These are phyloP conservation scores for Aspergillus incahuasiensis DNA, from an alignment of 495 filamentous ascomycete genomes.

Conservation along the genomic window DNA sequence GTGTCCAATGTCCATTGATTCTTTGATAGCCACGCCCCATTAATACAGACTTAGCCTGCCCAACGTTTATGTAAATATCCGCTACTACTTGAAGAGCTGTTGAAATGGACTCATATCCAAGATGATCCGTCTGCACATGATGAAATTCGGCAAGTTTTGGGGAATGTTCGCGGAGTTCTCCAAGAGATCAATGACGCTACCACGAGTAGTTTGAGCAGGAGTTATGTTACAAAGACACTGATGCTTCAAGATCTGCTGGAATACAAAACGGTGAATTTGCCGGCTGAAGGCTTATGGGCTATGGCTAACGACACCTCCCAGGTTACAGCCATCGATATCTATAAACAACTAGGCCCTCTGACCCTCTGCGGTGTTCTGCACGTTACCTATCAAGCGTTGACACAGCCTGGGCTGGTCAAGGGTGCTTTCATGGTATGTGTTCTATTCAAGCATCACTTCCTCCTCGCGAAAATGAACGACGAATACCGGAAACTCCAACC, in stretches of 20 bases:
- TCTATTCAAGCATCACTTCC: slow-evolving; percentile 76
- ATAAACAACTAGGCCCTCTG: slow-evolving; percentile 76
- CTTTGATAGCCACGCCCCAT: background rate
- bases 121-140: slow-evolving; percentile 79
- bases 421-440: slow-evolving; percentile 85
- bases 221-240: slow-evolving; percentile 50
- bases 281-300: background rate
- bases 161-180: slow-evolving; percentile 64
- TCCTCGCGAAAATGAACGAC: slow-evolving; percentile 66
- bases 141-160: slow-evolving; percentile 70
- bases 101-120: slow-evolving; percentile 72
- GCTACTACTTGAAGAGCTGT: slow-evolving; percentile 76
- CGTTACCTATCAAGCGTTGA: slow-evolving; percentile 71
- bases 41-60: slow-evolving; percentile 61
- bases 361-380: slow-evolving; percentile 82
- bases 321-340: slow-evolving; percentile 42
- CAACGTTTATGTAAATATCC: slow-evolving; percentile 93
- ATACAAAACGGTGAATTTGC: slow-evolving; percentile 55
- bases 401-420: slow-evolving; percentile 40
- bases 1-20: background rate
- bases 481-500: slow-evolving; percentile 61
- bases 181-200: slow-evolving; percentile 74
- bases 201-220: slow-evolving; percentile 34
- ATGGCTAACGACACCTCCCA: slow-evolving; percentile 19
- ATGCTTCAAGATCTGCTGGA: slow-evolving; percentile 52